These are phyloP conservation scores for Neofusicoccum ribis DNA, from an alignment of 2,329 filamentous ascomycete species.

Conservation along the genomic window DNA sequence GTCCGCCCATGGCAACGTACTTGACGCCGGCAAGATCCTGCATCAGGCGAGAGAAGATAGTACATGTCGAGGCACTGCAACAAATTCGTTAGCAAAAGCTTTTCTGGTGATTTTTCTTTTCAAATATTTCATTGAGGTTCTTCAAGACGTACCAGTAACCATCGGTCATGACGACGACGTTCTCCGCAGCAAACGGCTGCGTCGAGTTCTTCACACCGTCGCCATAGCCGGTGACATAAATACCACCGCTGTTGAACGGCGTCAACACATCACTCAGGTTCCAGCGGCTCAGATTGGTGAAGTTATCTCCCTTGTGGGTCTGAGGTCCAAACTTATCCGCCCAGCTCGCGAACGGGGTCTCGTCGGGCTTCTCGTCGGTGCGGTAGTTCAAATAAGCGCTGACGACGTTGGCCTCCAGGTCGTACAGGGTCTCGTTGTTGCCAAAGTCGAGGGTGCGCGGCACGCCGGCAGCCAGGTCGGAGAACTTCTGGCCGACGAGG, in stretches of 20 bases:
- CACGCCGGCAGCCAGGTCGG: constrained; percentile 32
- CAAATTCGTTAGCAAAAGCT: no score
- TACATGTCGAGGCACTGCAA: constrained; percentile 56
- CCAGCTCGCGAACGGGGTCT: constrained; percentile 51
- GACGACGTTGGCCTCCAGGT: constrained; percentile 31
- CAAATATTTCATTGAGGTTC: no score
- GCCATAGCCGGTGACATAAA: constrained; percentile 40
- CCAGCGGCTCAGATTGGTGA: constrained; percentile 59
- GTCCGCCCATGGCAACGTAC: constrained; percentile 61
- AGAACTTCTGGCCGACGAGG: constrained; percentile 45
- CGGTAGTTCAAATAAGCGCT: constrained; percentile 49
- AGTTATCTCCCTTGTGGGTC: constrained; percentile 50
- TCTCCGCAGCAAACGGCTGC: constrained; percentile 57
- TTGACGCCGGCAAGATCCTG: constrained; percentile 54
- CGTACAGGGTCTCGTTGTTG: constrained; percentile 34
- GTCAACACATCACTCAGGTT: constrained; percentile 44
- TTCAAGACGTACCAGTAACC: constrained; percentile 48
- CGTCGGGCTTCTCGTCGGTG: constrained; percentile 43
- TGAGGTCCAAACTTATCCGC: constrained; percentile 45
- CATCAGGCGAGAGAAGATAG: constrained; percentile 59
- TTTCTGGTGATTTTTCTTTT: no score
- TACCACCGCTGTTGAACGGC: constrained; percentile 32
- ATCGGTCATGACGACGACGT: constrained; percentile 56
- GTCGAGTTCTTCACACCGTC: constrained; percentile 38
- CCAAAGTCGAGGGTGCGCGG: constrained; percentile 33